Evolutionary conservation across 2,329 filamentous ascomycete species (phyloP).

Genomic region (Aspergillus caelatus): DNA sequence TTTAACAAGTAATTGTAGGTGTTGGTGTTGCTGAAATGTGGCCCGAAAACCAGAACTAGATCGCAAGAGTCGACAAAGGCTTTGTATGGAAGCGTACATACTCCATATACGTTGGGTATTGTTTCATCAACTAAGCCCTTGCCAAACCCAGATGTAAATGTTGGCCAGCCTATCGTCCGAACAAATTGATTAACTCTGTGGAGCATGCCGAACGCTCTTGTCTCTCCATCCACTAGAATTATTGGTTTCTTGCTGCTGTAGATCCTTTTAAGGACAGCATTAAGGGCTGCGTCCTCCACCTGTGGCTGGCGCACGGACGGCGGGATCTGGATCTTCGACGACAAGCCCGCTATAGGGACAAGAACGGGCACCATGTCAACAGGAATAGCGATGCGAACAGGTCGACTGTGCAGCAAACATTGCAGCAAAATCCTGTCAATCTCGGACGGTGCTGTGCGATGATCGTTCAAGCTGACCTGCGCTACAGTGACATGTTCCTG

Average conservation of each 20-base stretch:
- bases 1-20: not conserved
- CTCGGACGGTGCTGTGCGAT: not conserved
- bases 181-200: not conserved
- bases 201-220: not conserved
- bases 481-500: not conserved
- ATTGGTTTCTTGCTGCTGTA: not conserved
- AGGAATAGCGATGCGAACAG: not conserved
- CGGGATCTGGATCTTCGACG: not conserved
- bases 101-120: not conserved
- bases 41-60: not conserved
- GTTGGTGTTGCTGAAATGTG: not conserved
- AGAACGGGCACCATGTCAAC: not conserved
- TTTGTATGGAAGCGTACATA: not conserved
- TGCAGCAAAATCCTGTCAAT: not conserved
- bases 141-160: not conserved
- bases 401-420: not conserved
- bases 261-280: not conserved
- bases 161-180: not conserved
- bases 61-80: not conserved
- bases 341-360: not conserved
- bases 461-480: not conserved
- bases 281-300: not conserved
- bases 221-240: not conserved
- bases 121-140: not conserved
- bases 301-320: not conserved